These are phyloP conservation scores for Lactifluus pinguis DNA, from an alignment of 768 basidiomycete genomes.

Conservation along the genomic window DNA sequence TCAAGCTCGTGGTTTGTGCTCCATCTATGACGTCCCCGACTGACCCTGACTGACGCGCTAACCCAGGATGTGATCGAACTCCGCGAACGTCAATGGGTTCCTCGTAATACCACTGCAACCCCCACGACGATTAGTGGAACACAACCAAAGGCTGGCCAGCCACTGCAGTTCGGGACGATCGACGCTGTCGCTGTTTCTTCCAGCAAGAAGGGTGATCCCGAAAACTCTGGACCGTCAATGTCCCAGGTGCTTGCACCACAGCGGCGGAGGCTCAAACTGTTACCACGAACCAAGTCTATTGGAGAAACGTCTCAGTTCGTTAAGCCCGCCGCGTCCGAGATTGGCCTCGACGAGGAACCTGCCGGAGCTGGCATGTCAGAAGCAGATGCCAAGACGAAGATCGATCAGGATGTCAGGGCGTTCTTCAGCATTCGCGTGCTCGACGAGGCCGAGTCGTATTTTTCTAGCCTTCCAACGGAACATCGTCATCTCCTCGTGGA, in stretches of 20 bases:
- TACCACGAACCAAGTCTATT: slow-evolving; percentile 65
- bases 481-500: slow-evolving; percentile 63
- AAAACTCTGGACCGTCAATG: slow-evolving; percentile 54
- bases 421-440: slow-evolving; percentile 78
- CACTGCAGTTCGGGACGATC: slow-evolving; percentile 85
- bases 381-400: slow-evolving; percentile 61
- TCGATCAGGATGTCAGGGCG: slow-evolving; percentile 76
- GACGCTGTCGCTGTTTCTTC: slow-evolving; percentile 73
- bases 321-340: slow-evolving; percentile 40
- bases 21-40: background rate
- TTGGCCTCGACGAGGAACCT: slow-evolving; percentile 41
- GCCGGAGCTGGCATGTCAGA: slow-evolving; percentile 47
- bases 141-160: slow-evolving; percentile 76
- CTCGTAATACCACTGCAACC: slow-evolving; percentile 60
- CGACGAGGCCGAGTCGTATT: slow-evolving; percentile 83
- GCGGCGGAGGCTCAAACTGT: slow-evolving; percentile 63
- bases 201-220: slow-evolving; percentile 55
- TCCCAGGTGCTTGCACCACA: slow-evolving; percentile 53
- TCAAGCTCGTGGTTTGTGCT: slow-evolving; percentile 81
- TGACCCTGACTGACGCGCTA: slow-evolving; percentile 4
- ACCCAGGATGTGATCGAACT: slow-evolving; percentile 83
- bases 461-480: slow-evolving; percentile 57
- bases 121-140: slow-evolving; percentile 67
- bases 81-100: slow-evolving; percentile 73
- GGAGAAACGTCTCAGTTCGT: slow-evolving; percentile 31